These are phyloP conservation scores for Polytolypa hystricis DNA, from an alignment of 2,329 filamentous ascomycete species.

Conservation along the genomic window DNA sequence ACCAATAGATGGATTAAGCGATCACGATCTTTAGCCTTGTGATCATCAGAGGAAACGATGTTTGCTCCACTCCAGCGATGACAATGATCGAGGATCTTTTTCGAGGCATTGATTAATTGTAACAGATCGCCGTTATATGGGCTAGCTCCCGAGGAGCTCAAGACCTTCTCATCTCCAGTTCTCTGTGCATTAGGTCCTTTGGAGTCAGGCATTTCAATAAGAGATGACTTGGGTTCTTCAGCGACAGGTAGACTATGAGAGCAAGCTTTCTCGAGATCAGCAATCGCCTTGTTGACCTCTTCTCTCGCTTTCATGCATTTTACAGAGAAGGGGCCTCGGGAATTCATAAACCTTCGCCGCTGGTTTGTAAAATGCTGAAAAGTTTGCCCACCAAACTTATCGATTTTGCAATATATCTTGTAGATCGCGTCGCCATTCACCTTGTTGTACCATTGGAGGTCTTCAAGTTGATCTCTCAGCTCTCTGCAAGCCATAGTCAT, in stretches of 20 bases:
- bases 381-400: background rate
- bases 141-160: background rate
- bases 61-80: too few relatives aligned
- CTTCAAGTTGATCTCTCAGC: constrained; percentile 10
- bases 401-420: constrained; percentile 8
- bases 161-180: background rate
- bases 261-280: background rate
- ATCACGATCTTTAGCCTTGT: background rate
- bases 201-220: background rate
- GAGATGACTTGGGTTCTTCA: background rate
- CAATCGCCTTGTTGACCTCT: too few relatives aligned
- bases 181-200: background rate
- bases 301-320: background rate
- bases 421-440: constrained; percentile 15
- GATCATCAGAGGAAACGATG: too few relatives aligned
- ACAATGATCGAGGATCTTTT: background rate
- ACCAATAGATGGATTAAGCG: background rate
- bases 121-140: background rate
- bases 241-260: background rate
- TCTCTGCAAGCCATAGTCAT: constrained; percentile 3
- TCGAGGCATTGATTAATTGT: background rate
- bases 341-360: background rate
- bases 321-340: background rate
- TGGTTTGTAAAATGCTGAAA: too few relatives aligned
- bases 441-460: constrained; percentile 11